Evolutionary conservation across 352 stramenopile genomes (phyloP), one percentile per base, ranked within the genome.

Genomic region (Phytophthora nicotianae): DNA sequence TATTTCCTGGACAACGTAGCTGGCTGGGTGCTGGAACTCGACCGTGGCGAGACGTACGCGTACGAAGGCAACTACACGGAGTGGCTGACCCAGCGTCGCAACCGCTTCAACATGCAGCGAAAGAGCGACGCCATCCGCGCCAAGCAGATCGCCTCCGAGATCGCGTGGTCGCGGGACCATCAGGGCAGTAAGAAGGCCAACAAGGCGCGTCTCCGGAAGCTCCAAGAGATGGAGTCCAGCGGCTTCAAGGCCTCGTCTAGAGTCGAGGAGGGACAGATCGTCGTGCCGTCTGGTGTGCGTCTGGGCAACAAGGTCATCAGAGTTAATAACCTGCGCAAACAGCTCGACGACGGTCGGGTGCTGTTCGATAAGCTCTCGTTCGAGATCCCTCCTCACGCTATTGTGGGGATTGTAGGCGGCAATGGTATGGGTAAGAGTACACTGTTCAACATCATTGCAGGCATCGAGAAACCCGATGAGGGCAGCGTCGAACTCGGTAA

Each of bases 1-100:
- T 99, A 99, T 75, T 99, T 99, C 68, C 63, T 99, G 23, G 97
- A 99, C 66, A 98, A 99, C 66, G 97, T 99, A 5, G 94, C 95
- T 7, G 83, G 95, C 21, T 99, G 97, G 95, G 98, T 99, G 59
- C 74, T 99, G 3, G 96, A 99, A 69, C 79, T 99, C 2, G 97
- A 99, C 72, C 85, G 95, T 48, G 97, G 97, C 17, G 80, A 98
- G 63, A 98, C 95, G n/a, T 97, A 98, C 75, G 95, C 95, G 35
- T 98, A 98, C 77, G 93, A 99, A 78, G 97, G 97, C 32, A 99
- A 99, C 75, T 99, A 99, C 80, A 97, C 90, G n/a, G 78, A 88
- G 52, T 99, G 97, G 92, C 81, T 99, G 13, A 89, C 97, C 49
- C 88, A 96, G 50, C 98, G 98, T 69, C 84, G 85, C 29, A 96